Conservation (phyloP, 306 rosid species). For the Lotus japonicus region DNA sequence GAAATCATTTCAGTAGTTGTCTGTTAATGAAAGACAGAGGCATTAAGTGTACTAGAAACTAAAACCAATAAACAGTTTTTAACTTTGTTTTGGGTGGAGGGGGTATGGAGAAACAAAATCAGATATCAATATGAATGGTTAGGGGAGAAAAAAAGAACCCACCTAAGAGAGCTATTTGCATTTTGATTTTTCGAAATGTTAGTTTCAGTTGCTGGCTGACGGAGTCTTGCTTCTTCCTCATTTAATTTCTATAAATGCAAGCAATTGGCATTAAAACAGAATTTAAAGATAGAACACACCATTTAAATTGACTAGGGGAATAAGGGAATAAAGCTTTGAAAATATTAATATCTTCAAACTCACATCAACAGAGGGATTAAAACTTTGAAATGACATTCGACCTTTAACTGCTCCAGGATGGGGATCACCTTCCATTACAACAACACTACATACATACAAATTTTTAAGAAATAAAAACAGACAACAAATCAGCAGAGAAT, state of each 20-base stretch:
- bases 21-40: neutral
- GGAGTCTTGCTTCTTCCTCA: slow-evolving; percentile 43
- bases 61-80: neutral
- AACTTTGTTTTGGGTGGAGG: neutral
- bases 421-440: slow-evolving; percentile 88
- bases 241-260: slow-evolving; percentile 64
- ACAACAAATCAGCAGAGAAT: slow-evolving; percentile 3
- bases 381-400: slow-evolving; percentile 78
- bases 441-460: slow-evolving; percentile 43
- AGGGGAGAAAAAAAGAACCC: slow-evolving; percentile 7
- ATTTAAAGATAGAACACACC: neutral
- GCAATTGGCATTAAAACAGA: slow-evolving; percentile 25
- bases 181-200: slow-evolving; percentile 37
- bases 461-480: neutral
- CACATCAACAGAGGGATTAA: slow-evolving; percentile 89
- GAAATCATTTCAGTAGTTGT: neutral
- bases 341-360: slow-evolving; percentile 57
- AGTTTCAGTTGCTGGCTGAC: slow-evolving; percentile 40
- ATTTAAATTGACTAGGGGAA: neutral
- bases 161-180: slow-evolving; percentile 50
- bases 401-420: slow-evolving; percentile 77
- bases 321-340: too few species aligned
- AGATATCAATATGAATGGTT: neutral
- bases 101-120: neutral
- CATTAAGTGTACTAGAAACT: neutral